Evolutionary conservation across 176 grass and related monocot genomes (phyloP).

Genomic region (Bolboschoenus planiculmis): DNA sequence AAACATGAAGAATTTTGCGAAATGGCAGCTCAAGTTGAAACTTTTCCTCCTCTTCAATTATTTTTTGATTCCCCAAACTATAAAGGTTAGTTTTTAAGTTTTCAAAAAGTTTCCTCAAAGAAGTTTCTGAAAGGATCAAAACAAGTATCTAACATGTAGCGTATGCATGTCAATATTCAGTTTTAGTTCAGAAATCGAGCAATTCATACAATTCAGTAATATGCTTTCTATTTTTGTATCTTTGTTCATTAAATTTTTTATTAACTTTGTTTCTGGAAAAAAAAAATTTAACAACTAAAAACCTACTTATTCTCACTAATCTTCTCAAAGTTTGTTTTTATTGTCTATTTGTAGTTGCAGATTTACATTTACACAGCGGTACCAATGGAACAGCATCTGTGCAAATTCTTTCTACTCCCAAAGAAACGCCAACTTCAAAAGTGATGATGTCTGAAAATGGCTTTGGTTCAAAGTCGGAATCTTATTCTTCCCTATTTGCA

Average conservation of each 20-base stretch:
- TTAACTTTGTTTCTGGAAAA: background rate
- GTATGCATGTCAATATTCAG: background rate
- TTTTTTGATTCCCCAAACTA: slow-evolving; percentile 32
- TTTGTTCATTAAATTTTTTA: background rate
- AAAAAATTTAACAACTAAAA: background rate
- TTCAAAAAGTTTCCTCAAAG: background rate
- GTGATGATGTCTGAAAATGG: background rate
- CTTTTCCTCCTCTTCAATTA: slow-evolving; percentile 32
- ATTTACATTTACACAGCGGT: slow-evolving; percentile 10
- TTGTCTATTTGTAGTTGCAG: slow-evolving; percentile 26
- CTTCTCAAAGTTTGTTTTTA: background rate
- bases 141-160: background rate
- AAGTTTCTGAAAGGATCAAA: background rate
- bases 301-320: background rate
- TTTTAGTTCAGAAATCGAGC: background rate
- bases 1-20: slow-evolving; percentile 41
- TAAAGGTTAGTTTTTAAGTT: slow-evolving; percentile 50
- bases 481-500: slow-evolving; percentile 4
- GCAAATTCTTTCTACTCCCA: background rate
- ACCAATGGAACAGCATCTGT: background rate
- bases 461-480: slow-evolving; percentile 13
- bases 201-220: background rate
- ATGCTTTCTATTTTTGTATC: background rate
- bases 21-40: slow-evolving; percentile 30
- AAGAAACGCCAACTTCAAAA: background rate